These are phyloP conservation scores for Lagenidium giganteum DNA, from an alignment of 352 stramenopile genomes.

Conservation along the genomic window DNA sequence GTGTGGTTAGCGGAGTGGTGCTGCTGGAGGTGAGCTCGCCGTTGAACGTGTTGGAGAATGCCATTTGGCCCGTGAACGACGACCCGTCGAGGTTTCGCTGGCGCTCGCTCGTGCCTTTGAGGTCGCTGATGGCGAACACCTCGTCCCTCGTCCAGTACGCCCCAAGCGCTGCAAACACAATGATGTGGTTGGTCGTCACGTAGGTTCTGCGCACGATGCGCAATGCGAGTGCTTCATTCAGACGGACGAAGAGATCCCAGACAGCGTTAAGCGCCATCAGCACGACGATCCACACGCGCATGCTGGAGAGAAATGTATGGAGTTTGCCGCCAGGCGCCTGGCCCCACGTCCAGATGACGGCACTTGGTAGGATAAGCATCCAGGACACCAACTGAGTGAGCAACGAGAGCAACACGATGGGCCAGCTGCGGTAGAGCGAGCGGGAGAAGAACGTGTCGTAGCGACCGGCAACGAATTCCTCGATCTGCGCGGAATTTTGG, in stretches of 20 bases:
- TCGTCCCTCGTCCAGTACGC: constrained; percentile 16
- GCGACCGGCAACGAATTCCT: constrained; percentile 11
- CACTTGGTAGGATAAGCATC: constrained; percentile 37
- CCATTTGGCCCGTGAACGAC: constrained; percentile 26
- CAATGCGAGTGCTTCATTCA: constrained; percentile 40
- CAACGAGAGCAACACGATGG: constrained; percentile 32
- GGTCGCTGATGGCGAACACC: constrained; percentile 21
- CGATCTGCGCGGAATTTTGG: constrained; percentile 10
- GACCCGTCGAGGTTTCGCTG: constrained; percentile 27
- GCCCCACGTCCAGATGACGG: constrained; percentile 42
- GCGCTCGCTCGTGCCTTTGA: constrained; percentile 29
- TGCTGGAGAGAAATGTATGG: constrained; percentile 22
- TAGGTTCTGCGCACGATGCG: constrained; percentile 28
- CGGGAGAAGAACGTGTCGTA: constrained; percentile 44
- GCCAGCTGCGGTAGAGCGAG: constrained; percentile 41
- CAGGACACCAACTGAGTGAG: constrained; percentile 45
- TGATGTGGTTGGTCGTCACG: constrained; percentile 30
- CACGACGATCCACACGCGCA: constrained; percentile 51
- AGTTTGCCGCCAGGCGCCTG: constrained; percentile 10
- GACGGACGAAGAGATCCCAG: constrained; percentile 23
- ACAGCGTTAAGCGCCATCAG: constrained; percentile 28
- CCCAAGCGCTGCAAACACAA: constrained; percentile 22
- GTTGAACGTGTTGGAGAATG: constrained; percentile 40
- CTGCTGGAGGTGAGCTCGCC: constrained; percentile 27
- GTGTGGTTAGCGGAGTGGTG: constrained; percentile 6